Conservation (phyloP, 352 stramenopile genomes). For the Aphanomyces astaci region DNA sequence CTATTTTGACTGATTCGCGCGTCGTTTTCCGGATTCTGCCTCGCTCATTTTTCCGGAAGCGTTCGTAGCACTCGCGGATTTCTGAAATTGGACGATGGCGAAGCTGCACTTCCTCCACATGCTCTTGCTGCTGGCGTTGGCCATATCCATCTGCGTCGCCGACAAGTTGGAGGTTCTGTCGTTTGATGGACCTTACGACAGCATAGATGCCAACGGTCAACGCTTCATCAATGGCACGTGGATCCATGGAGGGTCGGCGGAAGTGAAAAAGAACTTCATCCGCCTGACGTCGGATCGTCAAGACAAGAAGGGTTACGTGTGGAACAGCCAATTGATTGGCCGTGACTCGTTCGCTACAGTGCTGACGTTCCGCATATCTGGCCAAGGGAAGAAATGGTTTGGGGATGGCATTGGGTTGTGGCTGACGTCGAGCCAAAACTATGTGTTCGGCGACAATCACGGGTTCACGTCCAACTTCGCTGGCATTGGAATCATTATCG, state of each 20-base stretch:
- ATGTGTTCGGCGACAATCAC: conserved; percentile 54
- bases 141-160: conserved; percentile 12
- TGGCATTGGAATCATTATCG: conserved; percentile 67
- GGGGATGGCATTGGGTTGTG: conserved; percentile 78
- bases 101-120: background rate
- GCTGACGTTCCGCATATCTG: conserved; percentile 77
- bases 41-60: no score
- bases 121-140: background rate
- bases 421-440: conserved; percentile 58
- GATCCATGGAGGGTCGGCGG: conserved; percentile 56
- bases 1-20: background rate
- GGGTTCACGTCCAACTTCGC: conserved; percentile 71
- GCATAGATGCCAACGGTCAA: conserved; percentile 46
- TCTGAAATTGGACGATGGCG: background rate
- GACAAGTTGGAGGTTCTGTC: conserved; percentile 56
- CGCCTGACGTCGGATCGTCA: conserved; percentile 82
- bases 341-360: conserved; percentile 54
- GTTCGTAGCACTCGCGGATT: background rate
- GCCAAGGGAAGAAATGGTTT: conserved; percentile 74
- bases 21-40: background rate
- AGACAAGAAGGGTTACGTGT: conserved; percentile 78
- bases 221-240: conserved; percentile 72
- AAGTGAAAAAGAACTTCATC: conserved; percentile 82
- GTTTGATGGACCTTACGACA: conserved; percentile 70
- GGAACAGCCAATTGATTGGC: conserved; percentile 47